phyloP scores from a whole-genome alignment of 768 basidiomycete species.

The Rickenella mellea region DNA sequence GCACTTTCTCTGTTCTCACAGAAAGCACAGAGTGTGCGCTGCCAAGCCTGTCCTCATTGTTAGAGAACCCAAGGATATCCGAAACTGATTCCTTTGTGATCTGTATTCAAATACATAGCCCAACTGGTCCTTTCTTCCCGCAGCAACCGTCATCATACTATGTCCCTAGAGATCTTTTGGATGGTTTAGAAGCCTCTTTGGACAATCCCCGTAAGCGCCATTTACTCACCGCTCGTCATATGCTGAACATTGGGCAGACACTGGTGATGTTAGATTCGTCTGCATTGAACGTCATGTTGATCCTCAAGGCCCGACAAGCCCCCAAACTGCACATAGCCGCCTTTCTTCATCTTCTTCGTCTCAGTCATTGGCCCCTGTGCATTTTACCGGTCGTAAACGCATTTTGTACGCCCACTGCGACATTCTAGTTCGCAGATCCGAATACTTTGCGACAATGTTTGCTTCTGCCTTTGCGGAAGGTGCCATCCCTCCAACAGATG shows the following conservation, averaged over 20 bases:
- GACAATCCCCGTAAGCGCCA: conserved; percentile 54
- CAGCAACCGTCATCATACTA: conserved; percentile 57
- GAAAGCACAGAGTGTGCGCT: conserved; percentile 45
- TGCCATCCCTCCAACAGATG: conserved; percentile 24
- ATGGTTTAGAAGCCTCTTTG: conserved; percentile 60
- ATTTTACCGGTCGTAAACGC: conserved; percentile 56
- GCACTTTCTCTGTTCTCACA: background rate
- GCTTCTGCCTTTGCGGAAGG: conserved; percentile 63
- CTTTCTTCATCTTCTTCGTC: conserved; percentile 34
- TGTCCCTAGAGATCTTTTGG: conserved; percentile 56
- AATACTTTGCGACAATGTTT: conserved; percentile 73
- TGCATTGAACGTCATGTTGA: conserved; percentile 46
- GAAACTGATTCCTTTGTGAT: conserved; percentile 64
- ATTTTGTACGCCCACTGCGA: conserved; percentile 73
- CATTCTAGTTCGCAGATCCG: conserved; percentile 63
- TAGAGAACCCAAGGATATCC: conserved; percentile 48
- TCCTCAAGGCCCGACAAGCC: conserved; percentile 18
- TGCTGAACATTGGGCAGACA: no score
- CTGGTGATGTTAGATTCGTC: conserved; percentile 70
- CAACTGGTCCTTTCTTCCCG: conserved; percentile 43
- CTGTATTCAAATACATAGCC: conserved; percentile 66
- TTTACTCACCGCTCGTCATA: background rate
- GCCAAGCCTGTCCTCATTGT: conserved; percentile 49
- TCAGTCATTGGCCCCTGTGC: conserved; percentile 29
- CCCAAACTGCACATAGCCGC: conserved; percentile 21